phyloP scores from a whole-genome alignment of 2,329 filamentous ascomycete genomes.

The Xylariaceae sp. region DNA sequence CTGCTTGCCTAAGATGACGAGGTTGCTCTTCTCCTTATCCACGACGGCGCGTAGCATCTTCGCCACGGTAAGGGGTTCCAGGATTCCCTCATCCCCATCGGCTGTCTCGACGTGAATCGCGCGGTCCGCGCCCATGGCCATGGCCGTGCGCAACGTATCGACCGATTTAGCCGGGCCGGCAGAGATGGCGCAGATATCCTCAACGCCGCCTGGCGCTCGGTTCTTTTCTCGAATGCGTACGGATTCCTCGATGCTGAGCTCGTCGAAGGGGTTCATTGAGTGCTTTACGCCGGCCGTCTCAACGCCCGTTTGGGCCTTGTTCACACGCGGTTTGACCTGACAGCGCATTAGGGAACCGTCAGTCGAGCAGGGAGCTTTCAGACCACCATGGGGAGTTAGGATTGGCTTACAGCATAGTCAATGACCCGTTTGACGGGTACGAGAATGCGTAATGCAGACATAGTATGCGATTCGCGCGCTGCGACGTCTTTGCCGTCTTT shows the following conservation, averaged over 20 bases:
- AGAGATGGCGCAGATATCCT: slow-evolving; percentile 86
- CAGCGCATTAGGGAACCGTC: neutral
- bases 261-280: slow-evolving; percentile 98
- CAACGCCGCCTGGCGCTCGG: slow-evolving; percentile 65
- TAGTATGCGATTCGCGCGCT: slow-evolving; percentile 27
- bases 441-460: slow-evolving; percentile 68
- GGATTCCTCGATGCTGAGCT: slow-evolving; percentile 94
- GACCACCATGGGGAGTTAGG: neutral
- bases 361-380: neutral
- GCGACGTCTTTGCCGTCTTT: neutral
- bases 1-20: slow-evolving; percentile 95
- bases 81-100: slow-evolving; percentile 58
- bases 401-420: slow-evolving; percentile 69
- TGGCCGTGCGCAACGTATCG: slow-evolving; percentile 88
- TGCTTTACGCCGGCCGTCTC: slow-evolving; percentile 93
- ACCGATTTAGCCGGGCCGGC: slow-evolving; percentile 83
- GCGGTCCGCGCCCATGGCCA: slow-evolving; percentile 98
- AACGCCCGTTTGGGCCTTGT: slow-evolving; percentile 75
- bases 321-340: slow-evolving; percentile 67
- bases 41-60: slow-evolving; percentile 82
- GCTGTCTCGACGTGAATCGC: slow-evolving; percentile 79
- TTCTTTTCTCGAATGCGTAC: slow-evolving; percentile 91
- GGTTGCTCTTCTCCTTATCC: slow-evolving; percentile 78
- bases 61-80: slow-evolving; percentile 88
- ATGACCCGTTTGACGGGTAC: slow-evolving; percentile 81